phyloP scores from a whole-genome alignment of 805 yeast species.

The Ogataea saltuana region DNA sequence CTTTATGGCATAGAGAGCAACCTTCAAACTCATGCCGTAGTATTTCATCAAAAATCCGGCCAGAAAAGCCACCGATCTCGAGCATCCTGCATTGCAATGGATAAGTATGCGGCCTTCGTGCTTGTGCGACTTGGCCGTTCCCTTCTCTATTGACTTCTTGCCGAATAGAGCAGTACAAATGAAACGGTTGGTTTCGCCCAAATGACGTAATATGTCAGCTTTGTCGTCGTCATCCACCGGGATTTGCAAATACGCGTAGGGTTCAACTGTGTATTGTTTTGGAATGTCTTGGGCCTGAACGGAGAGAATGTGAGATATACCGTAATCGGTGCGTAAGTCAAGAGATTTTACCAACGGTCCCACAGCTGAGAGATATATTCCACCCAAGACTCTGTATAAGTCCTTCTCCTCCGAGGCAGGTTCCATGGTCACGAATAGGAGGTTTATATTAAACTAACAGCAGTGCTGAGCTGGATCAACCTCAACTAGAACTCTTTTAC shows the following conservation, averaged over 20 bases:
- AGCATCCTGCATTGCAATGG: constrained; percentile 55
- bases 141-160: constrained; percentile 28
- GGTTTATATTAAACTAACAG: too few species aligned
- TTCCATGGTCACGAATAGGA: too few species aligned
- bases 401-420: constrained; percentile 9
- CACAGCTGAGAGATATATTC: constrained; percentile 72
- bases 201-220: constrained; percentile 61
- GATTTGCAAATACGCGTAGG: constrained; percentile 58
- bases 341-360: constrained; percentile 58
- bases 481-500: too few species aligned
- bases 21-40: constrained; percentile 54
- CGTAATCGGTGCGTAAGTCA: constrained; percentile 50
- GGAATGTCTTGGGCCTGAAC: constrained; percentile 67
- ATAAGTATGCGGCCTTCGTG: constrained; percentile 49
- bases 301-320: constrained; percentile 73
- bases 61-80: constrained; percentile 48
- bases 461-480: not conserved
- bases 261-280: constrained; percentile 42
- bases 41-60: constrained; percentile 51
- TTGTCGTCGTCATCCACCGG: constrained; percentile 71
- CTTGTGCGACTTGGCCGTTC: constrained; percentile 28
- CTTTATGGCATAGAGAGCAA: constrained; percentile 75
- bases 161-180: constrained; percentile 64
- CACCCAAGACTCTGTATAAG: constrained; percentile 70
- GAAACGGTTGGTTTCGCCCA: constrained; percentile 63